Evolutionary conservation across 2,329 filamentous ascomycete species (phyloP), one percentile per base, ranked within the genome.

Genomic region (Pseudocercospora macadamiae): DNA sequence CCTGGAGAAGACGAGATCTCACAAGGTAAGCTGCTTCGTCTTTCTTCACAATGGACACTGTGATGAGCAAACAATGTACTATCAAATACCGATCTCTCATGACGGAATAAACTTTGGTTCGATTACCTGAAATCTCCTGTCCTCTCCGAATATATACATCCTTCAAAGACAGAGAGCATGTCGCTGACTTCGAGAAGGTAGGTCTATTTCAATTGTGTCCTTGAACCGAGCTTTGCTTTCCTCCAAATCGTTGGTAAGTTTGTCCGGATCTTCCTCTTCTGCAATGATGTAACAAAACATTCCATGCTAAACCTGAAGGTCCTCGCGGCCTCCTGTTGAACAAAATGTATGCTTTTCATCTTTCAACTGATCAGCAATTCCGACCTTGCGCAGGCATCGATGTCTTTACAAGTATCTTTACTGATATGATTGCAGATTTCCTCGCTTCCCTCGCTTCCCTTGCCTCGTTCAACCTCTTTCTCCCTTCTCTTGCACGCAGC

Each of bases 291-390:
- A 80, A 76, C 73, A 72, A 79, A 79, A 83, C 77, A 86, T 87
- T 89, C 86, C 85, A 89, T 90, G 87, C 87, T 90, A 89, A 89
- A 85, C 78, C 88, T 81, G 87, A 90, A 86, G 80, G 75, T 74
- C 73, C 64, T 66, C 70, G 71, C 26, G 66, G 73, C 69, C 71
- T 84, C 86, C 84, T 89, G 83, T 85, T 89, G 78, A 77, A 80
- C 72, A 77, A 79, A 84, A 81, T 79, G 82, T 82, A 83, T 86
- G 83, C 87, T 90, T 90, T 90, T 90, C 88, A 90, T 90, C 88
- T 90, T 90, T 90, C 87, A 83, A 83, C 87, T 90, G 88, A 90
- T 49, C 47, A 34, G 47, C 47, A 49, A 10, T 34, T 1, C n/a
- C 26, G n/a, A n/a, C n/a, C n/a, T n/a, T 18, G 18, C 47, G 18